These are phyloP conservation scores for Arthrobotrys sphaeroides DNA, from an alignment of 2,329 filamentous ascomycete species.

Conservation along the genomic window DNA sequence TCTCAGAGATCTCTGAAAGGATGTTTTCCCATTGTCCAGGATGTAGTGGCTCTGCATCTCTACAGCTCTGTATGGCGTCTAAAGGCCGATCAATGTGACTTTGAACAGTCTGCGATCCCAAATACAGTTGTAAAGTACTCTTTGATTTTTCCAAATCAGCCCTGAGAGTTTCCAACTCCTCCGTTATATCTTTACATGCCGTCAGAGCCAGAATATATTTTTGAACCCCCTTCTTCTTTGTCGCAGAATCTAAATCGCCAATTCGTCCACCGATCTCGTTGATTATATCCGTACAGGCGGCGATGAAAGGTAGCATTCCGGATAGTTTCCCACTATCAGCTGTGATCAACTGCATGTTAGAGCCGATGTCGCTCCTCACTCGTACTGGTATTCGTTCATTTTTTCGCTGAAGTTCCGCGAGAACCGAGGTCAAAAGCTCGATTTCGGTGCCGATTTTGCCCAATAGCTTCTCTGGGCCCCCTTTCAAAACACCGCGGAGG, in stretches of 20 bases:
- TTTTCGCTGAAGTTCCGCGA: slow-evolving; percentile 4
- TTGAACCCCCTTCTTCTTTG: not conserved
- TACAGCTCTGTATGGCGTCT: too few relatives aligned
- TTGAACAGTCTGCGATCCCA: not conserved
- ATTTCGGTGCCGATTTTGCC: not conserved
- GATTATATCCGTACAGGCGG: not conserved
- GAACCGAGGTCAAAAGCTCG: not conserved
- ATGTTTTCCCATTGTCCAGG: not conserved
- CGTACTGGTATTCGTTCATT: too few relatives aligned
- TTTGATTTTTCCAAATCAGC: not conserved
- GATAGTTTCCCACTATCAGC: not conserved
- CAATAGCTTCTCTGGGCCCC: not conserved
- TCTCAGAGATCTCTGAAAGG: not conserved
- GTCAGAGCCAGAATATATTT: not conserved
- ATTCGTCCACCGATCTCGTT: not conserved
- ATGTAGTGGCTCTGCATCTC: too few relatives aligned
- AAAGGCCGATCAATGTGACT: not conserved
- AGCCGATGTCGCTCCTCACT: not conserved
- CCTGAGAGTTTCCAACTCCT: not conserved
- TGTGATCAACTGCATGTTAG: not conserved
- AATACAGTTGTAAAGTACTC: not conserved
- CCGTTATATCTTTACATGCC: not conserved
- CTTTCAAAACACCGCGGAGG: not conserved
- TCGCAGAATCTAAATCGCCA: not conserved
- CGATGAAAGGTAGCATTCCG: not conserved